These are phyloP conservation scores for Calonectria crousiana DNA, from an alignment of 2,329 filamentous ascomycete species.

Conservation along the genomic window DNA sequence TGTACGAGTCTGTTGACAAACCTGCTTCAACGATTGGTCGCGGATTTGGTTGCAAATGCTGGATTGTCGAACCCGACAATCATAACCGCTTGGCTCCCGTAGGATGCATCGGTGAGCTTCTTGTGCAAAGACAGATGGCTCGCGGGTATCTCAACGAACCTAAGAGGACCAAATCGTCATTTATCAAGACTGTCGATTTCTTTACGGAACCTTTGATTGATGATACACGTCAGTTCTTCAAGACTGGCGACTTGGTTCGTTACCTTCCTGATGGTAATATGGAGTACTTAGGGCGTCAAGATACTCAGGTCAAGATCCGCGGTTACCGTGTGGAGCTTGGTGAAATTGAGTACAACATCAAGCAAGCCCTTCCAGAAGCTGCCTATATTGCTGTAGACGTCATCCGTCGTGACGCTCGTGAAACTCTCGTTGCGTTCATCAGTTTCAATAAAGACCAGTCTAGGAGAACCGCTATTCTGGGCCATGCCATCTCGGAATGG, in stretches of 20 bases:
- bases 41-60: conserved; percentile 3
- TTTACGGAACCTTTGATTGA: neutral
- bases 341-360: conserved; percentile 43
- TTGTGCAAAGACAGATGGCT: conserved; percentile 40
- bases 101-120: conserved; percentile 41
- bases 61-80: conserved; percentile 11
- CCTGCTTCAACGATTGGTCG: conserved; percentile 9
- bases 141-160: conserved; percentile 35
- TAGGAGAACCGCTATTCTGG: neutral
- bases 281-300: conserved; percentile 45
- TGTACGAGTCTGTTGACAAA: neutral
- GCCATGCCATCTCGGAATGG: neutral
- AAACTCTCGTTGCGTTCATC: conserved; percentile 16
- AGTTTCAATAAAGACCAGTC: neutral
- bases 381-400: conserved; percentile 35
- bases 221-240: conserved; percentile 47
- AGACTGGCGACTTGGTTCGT: conserved; percentile 44
- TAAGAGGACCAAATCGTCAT: conserved; percentile 25
- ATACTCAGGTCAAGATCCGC: conserved; percentile 47
- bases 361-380: conserved; percentile 19
- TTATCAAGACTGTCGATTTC: conserved; percentile 13
- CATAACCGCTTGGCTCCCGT: conserved; percentile 36
- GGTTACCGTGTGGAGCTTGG: conserved; percentile 47
- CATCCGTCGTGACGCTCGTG: neutral
- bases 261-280: conserved; percentile 39